A percentile compares a stretch with the other conserved stretches of the same genome.
Conservation (phyloP, 1,139 yeast species). For the Debaryomycetaceae sp. region DNA sequence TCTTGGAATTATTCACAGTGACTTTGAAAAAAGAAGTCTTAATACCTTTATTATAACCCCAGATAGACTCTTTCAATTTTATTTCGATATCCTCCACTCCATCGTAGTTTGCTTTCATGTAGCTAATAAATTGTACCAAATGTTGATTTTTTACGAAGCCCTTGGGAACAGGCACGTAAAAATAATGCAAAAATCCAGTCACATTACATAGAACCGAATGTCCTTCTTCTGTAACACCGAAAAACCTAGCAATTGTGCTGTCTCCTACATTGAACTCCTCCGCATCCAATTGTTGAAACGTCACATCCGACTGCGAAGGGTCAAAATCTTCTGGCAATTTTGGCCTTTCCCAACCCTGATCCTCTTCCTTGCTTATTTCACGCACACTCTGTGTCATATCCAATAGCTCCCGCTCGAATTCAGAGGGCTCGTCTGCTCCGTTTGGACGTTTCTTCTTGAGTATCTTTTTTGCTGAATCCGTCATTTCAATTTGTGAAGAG, state of each 20-base stretch:
- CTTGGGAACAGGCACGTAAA: constrained; percentile 88
- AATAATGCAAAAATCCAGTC: constrained; percentile 83
- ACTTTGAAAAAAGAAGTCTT: constrained; percentile 81
- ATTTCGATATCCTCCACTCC: constrained; percentile 66
- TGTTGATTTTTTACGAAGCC: constrained; percentile 62
- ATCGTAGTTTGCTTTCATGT: constrained; percentile 49
- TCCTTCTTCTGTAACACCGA: constrained; percentile 89
- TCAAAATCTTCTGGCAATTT: constrained; percentile 48
- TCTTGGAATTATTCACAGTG: constrained; percentile 59
- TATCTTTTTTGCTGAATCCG: constrained; percentile 29
- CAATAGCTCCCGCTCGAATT: constrained; percentile 62
- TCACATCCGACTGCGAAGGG: constrained; percentile 49
- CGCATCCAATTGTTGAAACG: constrained; percentile 92
- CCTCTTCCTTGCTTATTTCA: constrained; percentile 30
- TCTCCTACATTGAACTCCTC: constrained; percentile 71
- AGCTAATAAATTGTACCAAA: constrained; percentile 43
- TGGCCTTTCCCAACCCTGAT: constrained; percentile 65
- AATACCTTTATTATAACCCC: constrained; percentile 86
- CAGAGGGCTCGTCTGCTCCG: constrained; percentile 48
- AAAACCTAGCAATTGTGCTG: constrained; percentile 70
- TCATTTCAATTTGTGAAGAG: constrained; percentile 20
- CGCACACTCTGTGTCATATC: constrained; percentile 47
- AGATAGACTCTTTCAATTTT: constrained; percentile 73
- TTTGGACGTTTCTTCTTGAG: constrained; percentile 37
- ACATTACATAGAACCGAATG: constrained; percentile 87